Percentiles rank a stretch among this genome's conserved stretches.
Conservation (phyloP, 2,329 filamentous ascomycete species). For the Colletotrichum sp. region DNA sequence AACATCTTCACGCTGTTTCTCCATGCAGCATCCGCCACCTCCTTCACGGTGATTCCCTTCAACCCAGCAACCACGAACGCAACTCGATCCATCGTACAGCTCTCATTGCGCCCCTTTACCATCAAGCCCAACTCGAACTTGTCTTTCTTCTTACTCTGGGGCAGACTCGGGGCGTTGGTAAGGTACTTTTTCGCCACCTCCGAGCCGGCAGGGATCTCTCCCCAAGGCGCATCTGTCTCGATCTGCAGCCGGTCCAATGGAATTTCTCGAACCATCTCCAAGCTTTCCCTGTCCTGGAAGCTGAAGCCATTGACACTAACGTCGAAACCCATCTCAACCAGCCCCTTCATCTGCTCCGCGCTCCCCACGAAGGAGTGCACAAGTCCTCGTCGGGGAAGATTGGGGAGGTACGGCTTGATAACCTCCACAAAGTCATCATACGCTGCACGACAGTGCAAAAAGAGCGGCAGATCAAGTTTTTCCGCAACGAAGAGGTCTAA, state of each 20-base stretch:
- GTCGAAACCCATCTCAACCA: conserved; percentile 42
- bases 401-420: conserved; percentile 41
- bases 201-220: conserved; percentile 38
- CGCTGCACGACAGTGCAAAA: conserved; percentile 45
- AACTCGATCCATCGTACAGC: conserved; percentile 51
- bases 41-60: conserved; percentile 45
- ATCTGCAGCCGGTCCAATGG: conserved; percentile 47
- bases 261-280: conserved; percentile 46
- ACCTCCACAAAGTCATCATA: conserved; percentile 47
- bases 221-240: conserved; percentile 56
- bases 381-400: conserved; percentile 38
- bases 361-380: conserved; percentile 46
- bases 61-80: conserved; percentile 53
- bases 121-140: conserved; percentile 50
- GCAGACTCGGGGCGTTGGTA: conserved; percentile 38
- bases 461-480: conserved; percentile 38
- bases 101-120: conserved; percentile 58
- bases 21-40: conserved; percentile 45
- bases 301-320: conserved; percentile 56
- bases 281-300: conserved; percentile 39
- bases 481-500: conserved; percentile 41
- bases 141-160: conserved; percentile 51
- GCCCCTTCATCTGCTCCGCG: conserved; percentile 39
- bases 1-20: conserved; percentile 38
- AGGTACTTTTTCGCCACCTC: conserved; percentile 47